phyloP scores from a whole-genome alignment of 495 filamentous ascomycete species.

The Hypoxylon fuscum region DNA sequence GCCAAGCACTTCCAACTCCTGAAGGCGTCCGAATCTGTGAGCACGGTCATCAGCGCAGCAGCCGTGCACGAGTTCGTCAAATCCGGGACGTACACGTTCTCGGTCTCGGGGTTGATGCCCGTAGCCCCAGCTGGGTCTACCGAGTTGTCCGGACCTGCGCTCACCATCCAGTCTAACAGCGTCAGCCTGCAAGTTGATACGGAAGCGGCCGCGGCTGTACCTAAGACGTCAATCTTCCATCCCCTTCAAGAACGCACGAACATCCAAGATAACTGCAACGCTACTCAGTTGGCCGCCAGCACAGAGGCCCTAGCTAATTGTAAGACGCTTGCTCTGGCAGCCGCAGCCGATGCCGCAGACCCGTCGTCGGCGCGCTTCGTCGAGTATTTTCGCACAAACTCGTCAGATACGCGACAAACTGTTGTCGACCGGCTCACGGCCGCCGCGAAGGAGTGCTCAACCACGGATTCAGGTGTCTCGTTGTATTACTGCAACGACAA shows the following conservation, averaged over 20 bases:
- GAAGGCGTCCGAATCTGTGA: constrained; percentile 22
- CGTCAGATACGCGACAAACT: constrained; percentile 18
- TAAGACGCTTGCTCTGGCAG: constrained; percentile 16
- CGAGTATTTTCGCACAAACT: constrained; percentile 36
- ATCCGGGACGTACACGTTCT: constrained; percentile 27
- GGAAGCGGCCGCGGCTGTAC: constrained; percentile 6
- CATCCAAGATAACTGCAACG: constrained; percentile 23
- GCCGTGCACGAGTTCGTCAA: constrained; percentile 23
- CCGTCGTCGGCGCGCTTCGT: constrained; percentile 27
- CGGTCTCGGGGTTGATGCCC: constrained; percentile 16
- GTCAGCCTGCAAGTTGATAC: constrained; percentile 16
- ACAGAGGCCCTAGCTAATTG: constrained; percentile 24
- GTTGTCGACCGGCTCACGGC: constrained; percentile 23
- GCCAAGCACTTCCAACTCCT: constrained; percentile 19
- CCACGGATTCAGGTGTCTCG: constrained; percentile 17
- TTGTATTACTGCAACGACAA: constrained; percentile 26
- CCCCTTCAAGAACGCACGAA: constrained; percentile 19
- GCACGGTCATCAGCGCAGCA: constrained; percentile 20
- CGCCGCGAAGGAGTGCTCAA: constrained; percentile 25
- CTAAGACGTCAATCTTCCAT: constrained; percentile 1
- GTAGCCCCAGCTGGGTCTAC: constrained; percentile 22
- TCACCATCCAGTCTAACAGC: constrained; percentile 23
- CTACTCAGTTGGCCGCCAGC: constrained; percentile 19
- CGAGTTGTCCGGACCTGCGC: constrained; percentile 11
- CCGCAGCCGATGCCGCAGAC: constrained; percentile 21